Base-by-base conservation (phyloP, 2,329 filamentous ascomycete species). In the Parasarocladium wereldwijsianum region DNA sequence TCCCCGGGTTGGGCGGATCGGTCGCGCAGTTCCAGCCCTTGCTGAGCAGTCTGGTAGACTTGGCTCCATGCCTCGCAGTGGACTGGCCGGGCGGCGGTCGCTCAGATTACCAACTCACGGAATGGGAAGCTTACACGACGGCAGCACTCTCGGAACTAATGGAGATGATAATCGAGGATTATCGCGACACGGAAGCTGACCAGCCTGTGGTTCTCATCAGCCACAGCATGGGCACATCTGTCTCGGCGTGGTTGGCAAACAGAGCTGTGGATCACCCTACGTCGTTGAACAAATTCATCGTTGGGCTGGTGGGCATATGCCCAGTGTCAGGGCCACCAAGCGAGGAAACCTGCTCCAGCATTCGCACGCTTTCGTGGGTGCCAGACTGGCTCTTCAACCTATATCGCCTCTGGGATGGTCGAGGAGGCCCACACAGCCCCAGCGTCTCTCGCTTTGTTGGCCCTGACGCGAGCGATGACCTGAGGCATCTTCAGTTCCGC, bases 1-100 rank as follows among this genome's bases (percentile, higher is more conserved):
- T 96, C 34, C 90, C 96, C 46, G 90, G 90, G 2, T 65, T 96
- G 8, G 90, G 87, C n/a, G 90, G 90, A 28, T 93, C 83, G 1
- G 68, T 85, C 15, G 78, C 84, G 8, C 90, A 96, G 46, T 96
- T 94, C 47, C 69, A 82, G 32, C 72, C 80, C 17, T 58, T 96
- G 5, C 57, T 96, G 11, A 78, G 73, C 13, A 90, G 82, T 50
- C 63, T 98, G 27, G 70, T 80, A 29, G 84, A 92, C 46, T 61
- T 85, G 28, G 84, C 81, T 9, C 77, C 85, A 27, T 93, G 86
- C 49, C 64, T 55, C 39, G 81, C 84, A 4, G 74, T 96, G 38
- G 90, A 98, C 49, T 63, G 94, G 4, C 87, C 90, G 1, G 90
- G 90, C 22, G 93, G 86, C 43, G 90, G 90, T 17, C 60, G 76